These are phyloP conservation scores for Pseudogymnoascus sp. DNA, from an alignment of 2,329 filamentous ascomycete species.

Conservation along the genomic window DNA sequence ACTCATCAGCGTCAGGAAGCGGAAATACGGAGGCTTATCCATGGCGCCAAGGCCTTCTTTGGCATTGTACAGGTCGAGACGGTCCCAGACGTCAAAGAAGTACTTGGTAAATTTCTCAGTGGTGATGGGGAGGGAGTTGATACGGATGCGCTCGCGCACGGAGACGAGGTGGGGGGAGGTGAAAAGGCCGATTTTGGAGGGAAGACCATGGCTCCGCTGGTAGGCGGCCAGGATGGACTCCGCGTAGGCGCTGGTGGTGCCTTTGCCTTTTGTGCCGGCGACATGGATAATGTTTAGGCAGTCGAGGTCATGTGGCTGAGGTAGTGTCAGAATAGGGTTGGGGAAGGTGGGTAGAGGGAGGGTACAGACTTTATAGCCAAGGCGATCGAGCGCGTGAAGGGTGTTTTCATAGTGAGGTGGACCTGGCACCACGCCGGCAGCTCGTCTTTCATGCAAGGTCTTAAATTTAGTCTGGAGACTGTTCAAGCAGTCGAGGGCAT, in stretches of 20 bases:
- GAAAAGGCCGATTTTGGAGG: constrained; percentile 60
- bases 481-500: constrained; percentile 79
- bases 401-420: constrained; percentile 6
- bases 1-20: constrained; percentile 58
- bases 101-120: constrained; percentile 64
- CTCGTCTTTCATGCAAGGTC: constrained; percentile 68
- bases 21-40: constrained; percentile 48
- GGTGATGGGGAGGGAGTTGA: constrained; percentile 64
- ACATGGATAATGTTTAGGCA: constrained; percentile 56
- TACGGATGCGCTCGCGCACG: constrained; percentile 76
- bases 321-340: background rate
- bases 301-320: background rate
- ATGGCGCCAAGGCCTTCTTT: constrained; percentile 13
- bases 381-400: background rate
- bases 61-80: constrained; percentile 2
- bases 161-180: constrained; percentile 80
- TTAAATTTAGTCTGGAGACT: constrained; percentile 83
- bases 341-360: background rate
- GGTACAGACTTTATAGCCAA: background rate
- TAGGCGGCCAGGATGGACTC: constrained; percentile 70
- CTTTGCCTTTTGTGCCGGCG: constrained; percentile 89
- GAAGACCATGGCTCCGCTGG: constrained; percentile 13
- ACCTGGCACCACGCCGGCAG: constrained; percentile 50
- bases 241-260: constrained; percentile 77
- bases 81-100: constrained; percentile 82